Conservation (phyloP, 129 eudicot species). For the Smallanthus sonchifolius region DNA sequence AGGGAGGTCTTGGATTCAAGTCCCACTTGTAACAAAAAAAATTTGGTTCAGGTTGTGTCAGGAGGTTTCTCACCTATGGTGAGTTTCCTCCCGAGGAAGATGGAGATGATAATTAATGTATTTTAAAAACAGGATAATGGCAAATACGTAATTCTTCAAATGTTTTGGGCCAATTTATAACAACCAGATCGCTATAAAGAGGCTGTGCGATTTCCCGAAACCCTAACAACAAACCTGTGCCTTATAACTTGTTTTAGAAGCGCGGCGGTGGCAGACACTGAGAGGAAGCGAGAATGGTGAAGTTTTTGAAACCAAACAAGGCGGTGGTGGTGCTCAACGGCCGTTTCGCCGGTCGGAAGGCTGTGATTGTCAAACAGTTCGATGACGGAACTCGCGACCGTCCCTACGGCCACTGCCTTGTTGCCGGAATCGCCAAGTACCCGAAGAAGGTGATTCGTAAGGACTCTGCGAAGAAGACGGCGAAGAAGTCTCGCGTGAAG, state of each 20-base stretch:
- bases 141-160: not conserved
- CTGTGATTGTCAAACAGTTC: slow-evolving; percentile 30
- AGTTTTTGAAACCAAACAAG: slow-evolving; percentile 37
- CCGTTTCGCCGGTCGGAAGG: slow-evolving; percentile 34
- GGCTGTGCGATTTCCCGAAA: not conserved
- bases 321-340: slow-evolving; percentile 35
- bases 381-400: slow-evolving; percentile 38
- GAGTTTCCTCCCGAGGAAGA: too few relatives aligned
- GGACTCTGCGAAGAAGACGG: slow-evolving; percentile 34
- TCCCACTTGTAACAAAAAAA: too few relatives aligned
- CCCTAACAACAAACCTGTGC: not conserved
- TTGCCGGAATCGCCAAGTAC: slow-evolving; percentile 31
- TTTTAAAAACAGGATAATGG: not conserved
- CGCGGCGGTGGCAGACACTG: slow-evolving; percentile 4
- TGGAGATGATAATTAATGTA: too few relatives aligned
- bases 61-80: too few relatives aligned
- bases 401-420: slow-evolving; percentile 36
- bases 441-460: slow-evolving; percentile 38
- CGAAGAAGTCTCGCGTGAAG: slow-evolving; percentile 39
- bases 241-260: not conserved
- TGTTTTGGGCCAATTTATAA: not conserved
- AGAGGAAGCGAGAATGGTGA: slow-evolving; percentile 20
- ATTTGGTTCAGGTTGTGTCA: too few relatives aligned
- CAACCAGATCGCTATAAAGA: not conserved
- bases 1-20: too few relatives aligned